Base-by-base conservation (phyloP, 306 rosid genomes). In the Sesbania bispinosa region DNA sequence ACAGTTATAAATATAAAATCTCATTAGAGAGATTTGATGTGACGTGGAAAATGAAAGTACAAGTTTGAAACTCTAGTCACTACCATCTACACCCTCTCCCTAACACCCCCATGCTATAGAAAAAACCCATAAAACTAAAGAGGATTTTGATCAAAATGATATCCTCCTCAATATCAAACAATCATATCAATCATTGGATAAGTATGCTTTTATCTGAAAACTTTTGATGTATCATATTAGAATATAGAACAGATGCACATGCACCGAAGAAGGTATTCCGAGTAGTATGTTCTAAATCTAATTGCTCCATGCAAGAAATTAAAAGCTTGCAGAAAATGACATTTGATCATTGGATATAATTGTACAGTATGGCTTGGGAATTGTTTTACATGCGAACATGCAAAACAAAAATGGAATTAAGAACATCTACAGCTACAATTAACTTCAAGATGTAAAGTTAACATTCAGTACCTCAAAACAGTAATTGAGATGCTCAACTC, bases 401-500 rank as follows among this genome's bases (percentile, higher is more conserved):
- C 50, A 67, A 62, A 46, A 74, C 15, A 60, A 19, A 58, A 29
- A 43, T n/a, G 9, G 27, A 75, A 57, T 16, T 60, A 57, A 57
- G 33, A 61, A 64, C 23, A 63, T 71, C 50, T 46, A 30, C 30
- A 2, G 36, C 55, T 43, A 41, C 26, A 23, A 62, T 62, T 78
- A 81, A 78, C 61, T 61, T 62, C 10, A 63, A 63, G 79, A 62
- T 53, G 65, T 67, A 46, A 76, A 57, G 79, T 71, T 76, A 62
- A 61, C 23, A 76, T 13, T 48, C 5, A 23, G 52, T 89, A 94
- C 99, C 97, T 91, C 87, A 78, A 94, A 94, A 77, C 99, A 94
- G 72, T 91, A 94, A 35, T 74, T 81, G 52, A 94, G 90, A 85
- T 94, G 99, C 2, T 94, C 95, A 68, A 94, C 87, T 79, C 96